phyloP scores from a whole-genome alignment of 805 yeast species.

The Lipomyces starkeyi region DNA sequence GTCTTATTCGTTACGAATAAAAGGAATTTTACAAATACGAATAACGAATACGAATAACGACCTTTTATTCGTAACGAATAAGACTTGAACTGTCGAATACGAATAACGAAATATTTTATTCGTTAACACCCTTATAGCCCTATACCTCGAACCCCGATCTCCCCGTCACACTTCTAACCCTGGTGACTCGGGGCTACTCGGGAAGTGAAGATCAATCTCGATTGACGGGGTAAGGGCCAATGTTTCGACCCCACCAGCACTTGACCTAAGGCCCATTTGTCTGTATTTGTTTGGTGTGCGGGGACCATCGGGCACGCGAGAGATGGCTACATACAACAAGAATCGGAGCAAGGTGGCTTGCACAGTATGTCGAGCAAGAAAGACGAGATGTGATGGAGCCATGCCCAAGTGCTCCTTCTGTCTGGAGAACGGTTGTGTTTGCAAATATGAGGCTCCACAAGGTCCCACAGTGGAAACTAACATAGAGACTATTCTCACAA shows the following conservation, averaged over 20 bases:
- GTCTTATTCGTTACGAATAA: too few species aligned
- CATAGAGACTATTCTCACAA: too few species aligned
- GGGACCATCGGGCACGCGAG: conserved; percentile 1
- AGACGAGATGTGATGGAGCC: conserved; percentile 1
- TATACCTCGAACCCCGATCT: not conserved
- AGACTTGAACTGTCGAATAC: not conserved
- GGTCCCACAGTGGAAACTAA: too few species aligned
- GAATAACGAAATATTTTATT: too few species aligned
- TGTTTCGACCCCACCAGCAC: conserved; percentile 1
- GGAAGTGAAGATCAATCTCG: not conserved
- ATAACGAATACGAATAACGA: too few species aligned
- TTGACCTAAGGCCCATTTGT: not conserved
- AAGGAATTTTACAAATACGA: too few species aligned
- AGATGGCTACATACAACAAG: not conserved
- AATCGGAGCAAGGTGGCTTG: not conserved
- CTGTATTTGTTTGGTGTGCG: not conserved
- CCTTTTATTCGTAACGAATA: not conserved
- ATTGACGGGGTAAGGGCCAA: conserved; percentile 1
- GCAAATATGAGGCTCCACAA: too few species aligned
- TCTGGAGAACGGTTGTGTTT: too few species aligned
- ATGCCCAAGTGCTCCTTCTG: not conserved
- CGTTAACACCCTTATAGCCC: too few species aligned
- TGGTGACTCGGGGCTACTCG: conserved; percentile 1
- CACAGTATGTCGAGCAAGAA: not conserved
- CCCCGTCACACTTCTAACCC: conserved; percentile 1